Conservation (phyloP, 2,329 filamentous ascomycete genomes). For the Fusarium sacchari region DNA sequence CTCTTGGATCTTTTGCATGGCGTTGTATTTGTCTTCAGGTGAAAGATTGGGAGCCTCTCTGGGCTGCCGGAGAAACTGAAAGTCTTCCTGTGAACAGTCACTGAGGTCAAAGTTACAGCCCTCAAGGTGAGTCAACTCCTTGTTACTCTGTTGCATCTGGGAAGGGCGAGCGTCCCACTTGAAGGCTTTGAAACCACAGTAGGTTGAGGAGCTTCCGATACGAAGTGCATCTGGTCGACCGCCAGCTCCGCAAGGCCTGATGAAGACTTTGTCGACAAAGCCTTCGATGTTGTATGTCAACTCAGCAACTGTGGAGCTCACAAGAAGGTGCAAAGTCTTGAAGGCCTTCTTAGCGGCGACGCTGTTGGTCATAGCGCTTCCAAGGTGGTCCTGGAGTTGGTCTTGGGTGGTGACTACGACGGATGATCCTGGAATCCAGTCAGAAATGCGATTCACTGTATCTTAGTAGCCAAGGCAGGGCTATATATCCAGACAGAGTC, state of each 20-base stretch:
- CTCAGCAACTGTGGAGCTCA: not conserved
- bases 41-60: not conserved
- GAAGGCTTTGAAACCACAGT: not conserved
- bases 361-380: not conserved
- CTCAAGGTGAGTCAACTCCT: not conserved
- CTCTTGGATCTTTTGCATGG: not conserved
- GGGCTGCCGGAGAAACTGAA: not conserved
- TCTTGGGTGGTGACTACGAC: not conserved
- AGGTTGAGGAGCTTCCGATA: not conserved
- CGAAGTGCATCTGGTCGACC: not conserved
- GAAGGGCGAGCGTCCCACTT: not conserved
- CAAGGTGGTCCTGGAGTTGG: not conserved
- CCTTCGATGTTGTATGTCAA: not conserved
- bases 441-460: not conserved
- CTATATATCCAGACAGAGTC: not conserved
- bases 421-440: not conserved
- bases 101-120: not conserved
- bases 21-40: not conserved
- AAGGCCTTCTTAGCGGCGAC: not conserved
- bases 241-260: not conserved
- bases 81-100: not conserved
- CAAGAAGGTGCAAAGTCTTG: not conserved
- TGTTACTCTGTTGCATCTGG: not conserved
- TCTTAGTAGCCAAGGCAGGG: fast-evolving
- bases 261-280: not conserved